A percentile compares a stretch with the other conserved stretches of the same genome.
phyloP scores from a whole-genome alignment of 1,139 yeast genomes.

The Schizosaccharomyces versatilis region DNA sequence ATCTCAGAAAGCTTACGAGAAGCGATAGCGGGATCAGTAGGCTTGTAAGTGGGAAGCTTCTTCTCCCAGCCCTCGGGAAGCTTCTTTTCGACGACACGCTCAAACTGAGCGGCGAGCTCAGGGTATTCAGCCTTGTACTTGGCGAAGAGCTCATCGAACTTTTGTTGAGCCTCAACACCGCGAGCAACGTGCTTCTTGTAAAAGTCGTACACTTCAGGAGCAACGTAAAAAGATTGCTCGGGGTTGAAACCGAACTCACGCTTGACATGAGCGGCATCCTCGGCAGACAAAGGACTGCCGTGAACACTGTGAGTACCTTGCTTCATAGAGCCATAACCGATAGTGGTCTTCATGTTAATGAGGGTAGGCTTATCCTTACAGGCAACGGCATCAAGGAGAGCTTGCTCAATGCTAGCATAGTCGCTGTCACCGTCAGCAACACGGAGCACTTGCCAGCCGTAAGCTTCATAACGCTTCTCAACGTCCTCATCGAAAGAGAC shows the following conservation, averaged over 20 bases:
- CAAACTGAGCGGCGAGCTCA: conserved; percentile 53
- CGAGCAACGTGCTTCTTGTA: conserved; percentile 36
- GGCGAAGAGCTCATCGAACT: conserved; percentile 50
- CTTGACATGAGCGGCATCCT: conserved; percentile 79
- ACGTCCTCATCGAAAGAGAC: conserved; percentile 94
- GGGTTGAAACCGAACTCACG: conserved; percentile 75
- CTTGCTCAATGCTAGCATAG: conserved; percentile 45
- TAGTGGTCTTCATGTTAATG: conserved; percentile 72
- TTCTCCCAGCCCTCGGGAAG: conserved; percentile 73
- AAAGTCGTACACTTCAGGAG: conserved; percentile 59
- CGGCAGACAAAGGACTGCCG: conserved; percentile 91
- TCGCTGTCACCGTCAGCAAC: conserved; percentile 71
- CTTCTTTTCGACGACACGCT: conserved; percentile 60
- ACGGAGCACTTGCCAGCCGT: conserved; percentile 79
- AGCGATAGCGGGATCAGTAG: conserved; percentile 66
- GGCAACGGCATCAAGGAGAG: conserved; percentile 32
- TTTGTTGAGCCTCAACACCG: conserved; percentile 42
- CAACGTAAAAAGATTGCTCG: conserved; percentile 53
- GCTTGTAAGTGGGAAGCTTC: conserved; percentile 56
- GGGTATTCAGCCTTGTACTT: conserved; percentile 54
- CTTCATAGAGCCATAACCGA: conserved; percentile 78
- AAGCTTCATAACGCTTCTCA: conserved; percentile 59
- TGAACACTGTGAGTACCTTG: conserved; percentile 87
- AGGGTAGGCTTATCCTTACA: conserved; percentile 63
- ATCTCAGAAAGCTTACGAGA: conserved; percentile 88